A percentile compares a stretch with the other conserved stretches of the same genome.
These are phyloP conservation scores for Trichoderma orchidacearum DNA, from an alignment of 495 filamentous ascomycete genomes.

Conservation along the genomic window DNA sequence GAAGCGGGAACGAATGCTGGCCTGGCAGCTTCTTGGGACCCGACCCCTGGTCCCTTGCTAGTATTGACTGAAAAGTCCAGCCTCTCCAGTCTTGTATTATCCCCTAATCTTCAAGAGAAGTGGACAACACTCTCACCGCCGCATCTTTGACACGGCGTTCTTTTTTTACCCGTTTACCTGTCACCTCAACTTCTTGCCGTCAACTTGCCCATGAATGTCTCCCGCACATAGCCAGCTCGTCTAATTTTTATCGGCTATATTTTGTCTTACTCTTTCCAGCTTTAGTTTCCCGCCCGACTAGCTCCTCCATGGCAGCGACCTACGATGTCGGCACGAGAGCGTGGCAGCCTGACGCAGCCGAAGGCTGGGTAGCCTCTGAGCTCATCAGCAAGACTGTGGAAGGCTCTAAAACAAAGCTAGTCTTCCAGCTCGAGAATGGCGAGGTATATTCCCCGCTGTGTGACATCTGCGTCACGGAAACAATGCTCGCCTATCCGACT, in stretches of 20 bases:
- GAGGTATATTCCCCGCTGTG: slow-evolving; percentile 51
- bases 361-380: slow-evolving; percentile 96
- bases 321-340: slow-evolving; percentile 96
- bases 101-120: slow-evolving; percentile 1
- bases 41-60: neutral
- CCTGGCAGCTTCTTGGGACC: no score
- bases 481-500: neutral
- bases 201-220: neutral
- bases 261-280: neutral
- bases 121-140: neutral
- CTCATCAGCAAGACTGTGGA: slow-evolving; percentile 74
- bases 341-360: slow-evolving; percentile 91
- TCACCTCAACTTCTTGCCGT: neutral
- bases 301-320: slow-evolving; percentile 65
- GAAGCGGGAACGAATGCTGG: neutral
- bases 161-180: neutral
- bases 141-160: neutral
- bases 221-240: neutral
- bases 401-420: slow-evolving; percentile 73
- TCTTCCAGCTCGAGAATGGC: slow-evolving; percentile 81
- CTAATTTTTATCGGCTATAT: neutral
- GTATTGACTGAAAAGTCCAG: neutral
- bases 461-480: neutral
- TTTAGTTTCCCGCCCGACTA: neutral
- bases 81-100: neutral